These are phyloP conservation scores for Sisymbrium irio DNA, from an alignment of 345 rosid genomes.

Conservation along the genomic window DNA sequence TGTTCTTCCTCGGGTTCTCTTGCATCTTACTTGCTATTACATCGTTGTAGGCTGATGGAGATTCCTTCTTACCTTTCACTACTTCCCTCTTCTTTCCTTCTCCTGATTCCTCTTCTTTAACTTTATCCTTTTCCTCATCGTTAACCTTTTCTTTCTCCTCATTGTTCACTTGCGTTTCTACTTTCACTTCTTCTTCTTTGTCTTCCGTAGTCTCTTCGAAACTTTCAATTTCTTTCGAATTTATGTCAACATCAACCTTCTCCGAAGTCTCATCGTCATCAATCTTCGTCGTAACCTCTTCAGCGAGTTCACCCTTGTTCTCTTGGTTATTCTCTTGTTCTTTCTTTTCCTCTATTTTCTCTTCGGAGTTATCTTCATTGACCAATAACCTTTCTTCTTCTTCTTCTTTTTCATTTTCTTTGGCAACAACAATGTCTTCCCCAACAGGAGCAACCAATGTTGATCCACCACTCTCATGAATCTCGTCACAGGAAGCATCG, in stretches of 20 bases:
- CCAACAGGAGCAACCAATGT: slow-evolving; percentile 11
- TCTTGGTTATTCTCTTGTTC: slow-evolving; percentile 14
- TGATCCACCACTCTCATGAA: not conserved
- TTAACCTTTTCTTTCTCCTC: slow-evolving; percentile 4
- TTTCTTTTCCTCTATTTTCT: slow-evolving; percentile 26
- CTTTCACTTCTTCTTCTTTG: not conserved
- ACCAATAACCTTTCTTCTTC: not conserved
- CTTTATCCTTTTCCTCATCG: not conserved
- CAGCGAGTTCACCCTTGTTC: slow-evolving; percentile 16
- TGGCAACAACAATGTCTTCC: slow-evolving; percentile 25
- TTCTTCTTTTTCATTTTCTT: slow-evolving; percentile 21
- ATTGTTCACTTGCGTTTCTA: slow-evolving; percentile 32
- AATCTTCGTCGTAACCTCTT: slow-evolving; percentile 14
- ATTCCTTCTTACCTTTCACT: slow-evolving; percentile 53
- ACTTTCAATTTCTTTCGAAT: slow-evolving; percentile 12
- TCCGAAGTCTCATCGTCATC: slow-evolving; percentile 21
- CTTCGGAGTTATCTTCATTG: slow-evolving; percentile 25
- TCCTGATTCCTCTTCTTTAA: slow-evolving; percentile 4
- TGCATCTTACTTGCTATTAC: slow-evolving; percentile 73
- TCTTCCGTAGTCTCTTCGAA: slow-evolving; percentile 4
- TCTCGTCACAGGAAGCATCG: slow-evolving; percentile 31
- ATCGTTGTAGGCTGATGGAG: slow-evolving; percentile 67
- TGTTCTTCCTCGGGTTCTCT: slow-evolving; percentile 68
- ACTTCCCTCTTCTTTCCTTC: slow-evolving; percentile 28
- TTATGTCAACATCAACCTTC: slow-evolving; percentile 12